Base-by-base conservation (phyloP, 2,329 filamentous ascomycete species). In the Fusarium algeriense region DNA sequence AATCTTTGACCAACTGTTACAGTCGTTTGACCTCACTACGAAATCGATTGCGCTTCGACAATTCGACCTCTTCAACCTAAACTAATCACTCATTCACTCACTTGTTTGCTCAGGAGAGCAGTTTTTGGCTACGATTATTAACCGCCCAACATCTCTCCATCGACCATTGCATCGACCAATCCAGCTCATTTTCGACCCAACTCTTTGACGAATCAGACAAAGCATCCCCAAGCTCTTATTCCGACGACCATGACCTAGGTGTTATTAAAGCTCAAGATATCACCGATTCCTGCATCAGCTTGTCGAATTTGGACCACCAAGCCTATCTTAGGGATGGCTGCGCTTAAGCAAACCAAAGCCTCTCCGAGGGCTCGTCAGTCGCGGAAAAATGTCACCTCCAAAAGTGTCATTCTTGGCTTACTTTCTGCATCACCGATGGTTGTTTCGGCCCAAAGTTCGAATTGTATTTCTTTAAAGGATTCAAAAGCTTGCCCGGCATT, bases 401-500 rank as follows among this genome's bases (percentile, higher is more conserved):
- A 56, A 58, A 72, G 52, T 56, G 58, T 74, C 23, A 70, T 69
- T 30, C 28, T 81, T 44, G 65, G 75, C 26, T 56, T 80, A 30
- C 57, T 81, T 6, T 67, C 76, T 28, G 50, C 73, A 17, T 67
- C 77, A 15, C 76, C 78, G n/a, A 61, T 65, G 32, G 67, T 82
- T 43, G 78, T 78, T 38, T 71, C 77, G 78, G 82, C 79, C 85
- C 80, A 82, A 59, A 60, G 64, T 32, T 69, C 66, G 17, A 70
- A 78, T 40, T 87, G 93, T 79, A 88, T 96, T 74, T 90, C 93
- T 32, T 86, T 97, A 38, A 82, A 87, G 61, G 90, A 87, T 67
- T 95, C 93, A 35, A 90, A 85, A 8, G 81, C 86, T 59, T 97
- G 93, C 81, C 85, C 91, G 49, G 92, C 93, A 5, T 97, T 94